These are phyloP conservation scores for Naganishia cerealis DNA, from an alignment of 1,284 basidiomycete genomes.

Conservation along the genomic window DNA sequence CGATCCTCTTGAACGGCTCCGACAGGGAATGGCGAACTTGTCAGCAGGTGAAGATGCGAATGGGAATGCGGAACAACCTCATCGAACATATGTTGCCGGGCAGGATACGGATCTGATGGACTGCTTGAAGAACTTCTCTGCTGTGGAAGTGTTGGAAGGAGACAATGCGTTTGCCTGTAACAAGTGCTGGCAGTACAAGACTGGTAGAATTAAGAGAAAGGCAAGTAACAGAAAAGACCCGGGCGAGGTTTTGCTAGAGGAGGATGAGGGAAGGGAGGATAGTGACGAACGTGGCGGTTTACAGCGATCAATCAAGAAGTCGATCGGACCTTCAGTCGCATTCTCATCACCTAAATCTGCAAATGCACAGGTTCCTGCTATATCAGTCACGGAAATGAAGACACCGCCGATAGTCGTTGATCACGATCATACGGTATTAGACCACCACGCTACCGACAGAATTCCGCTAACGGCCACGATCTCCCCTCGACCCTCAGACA, in stretches of 20 bases:
- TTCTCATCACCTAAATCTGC: slow-evolving; percentile 2
- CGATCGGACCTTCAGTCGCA: slow-evolving; percentile 2
- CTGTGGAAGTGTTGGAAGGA: slow-evolving; percentile 84
- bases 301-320: slow-evolving; percentile 1
- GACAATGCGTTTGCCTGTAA: slow-evolving; percentile 92
- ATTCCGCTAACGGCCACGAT: background rate
- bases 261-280: slow-evolving; percentile 51
- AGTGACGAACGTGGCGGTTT: slow-evolving; percentile 38
- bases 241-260: slow-evolving; percentile 41
- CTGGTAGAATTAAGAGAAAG: slow-evolving; percentile 36
- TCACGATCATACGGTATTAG: background rate
- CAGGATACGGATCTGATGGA: slow-evolving; percentile 55
- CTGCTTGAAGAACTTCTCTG: slow-evolving; percentile 79
- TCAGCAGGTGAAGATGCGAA: slow-evolving; percentile 1
- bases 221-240: slow-evolving; percentile 4
- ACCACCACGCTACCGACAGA: background rate
- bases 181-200: slow-evolving; percentile 76
- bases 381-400: slow-evolving; percentile 12
- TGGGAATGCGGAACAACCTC: slow-evolving; percentile 10
- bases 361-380: slow-evolving; percentile 8
- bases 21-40: slow-evolving; percentile 31
- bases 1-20: slow-evolving; percentile 31
- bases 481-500: slow-evolving; percentile 17
- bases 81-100: slow-evolving; percentile 25
- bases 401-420: background rate